Evolutionary conservation across 179 eudicot species (phyloP), one percentile per base, ranked within the genome.

Genomic region (Heliamphora pulchella): DNA sequence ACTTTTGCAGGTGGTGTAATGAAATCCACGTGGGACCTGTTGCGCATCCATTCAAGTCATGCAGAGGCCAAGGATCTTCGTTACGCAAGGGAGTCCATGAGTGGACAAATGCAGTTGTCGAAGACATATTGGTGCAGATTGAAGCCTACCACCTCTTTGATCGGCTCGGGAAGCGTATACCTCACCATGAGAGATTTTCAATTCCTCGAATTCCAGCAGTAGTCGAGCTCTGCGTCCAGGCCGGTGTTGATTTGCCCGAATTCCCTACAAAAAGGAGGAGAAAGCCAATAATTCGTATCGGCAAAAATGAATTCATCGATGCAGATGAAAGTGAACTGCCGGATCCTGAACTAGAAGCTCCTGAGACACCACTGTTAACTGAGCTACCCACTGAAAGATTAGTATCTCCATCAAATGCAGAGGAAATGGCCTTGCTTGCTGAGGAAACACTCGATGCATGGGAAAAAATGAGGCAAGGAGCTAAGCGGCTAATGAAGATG

Each of bases 261-360:
- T 92, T 87, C 80, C 98, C 98, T 43, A 84, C 94, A 53, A 96
- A 96, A 78, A 87, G 98, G 76, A 89, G 98, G 81, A 85, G 98
- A 82, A 92, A 91, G 79, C 88, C 94, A 18, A 78, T 93, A 72
- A 90, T 96, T 70, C 94, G 93, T 54, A 84, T 92, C 20, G 85
- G 88, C 3, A 96, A 87, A 85, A 93, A 81, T 55, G 97, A 93
- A 77, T 96, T 93, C 76, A 77, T 96, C 39, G 98, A 93, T 85
- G 98, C 97, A 20, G 97, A 96, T 78, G 98, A 96, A 85, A 89
- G 90, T 76, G 92, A 96, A 55, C 87, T 96, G 47, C 98, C 98
- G 1, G 97, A 93, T 73, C 91, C 86, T 18, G 90, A 87, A 18
- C 92, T 89, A 31, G 88, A 89, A 80, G 68, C 81, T 46, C 87